These are phyloP conservation scores for Juncus inflexus DNA, from an alignment of 176 grass and related monocot species.

Conservation along the genomic window DNA sequence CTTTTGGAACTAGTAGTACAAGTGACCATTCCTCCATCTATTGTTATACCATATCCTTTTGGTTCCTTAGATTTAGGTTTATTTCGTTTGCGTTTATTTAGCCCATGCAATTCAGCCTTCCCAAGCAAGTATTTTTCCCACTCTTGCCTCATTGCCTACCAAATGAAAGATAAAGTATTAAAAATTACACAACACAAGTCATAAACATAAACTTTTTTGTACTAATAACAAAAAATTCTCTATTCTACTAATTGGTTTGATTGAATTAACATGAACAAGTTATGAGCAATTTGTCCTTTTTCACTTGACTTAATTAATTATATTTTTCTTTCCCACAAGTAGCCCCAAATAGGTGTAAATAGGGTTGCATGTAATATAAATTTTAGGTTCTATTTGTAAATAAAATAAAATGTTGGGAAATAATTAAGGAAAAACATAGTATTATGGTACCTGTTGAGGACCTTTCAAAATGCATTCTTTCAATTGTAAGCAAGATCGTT, in stretches of 20 bases:
- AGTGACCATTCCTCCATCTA: slow-evolving; percentile 55
- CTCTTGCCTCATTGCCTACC: slow-evolving; percentile 74
- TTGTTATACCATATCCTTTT: slow-evolving; percentile 76
- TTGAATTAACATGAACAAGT: too few species aligned
- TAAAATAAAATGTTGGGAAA: background rate
- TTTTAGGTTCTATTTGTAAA: background rate
- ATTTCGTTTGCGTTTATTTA: slow-evolving; percentile 57
- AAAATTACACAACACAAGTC: background rate
- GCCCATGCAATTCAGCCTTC: slow-evolving; percentile 65
- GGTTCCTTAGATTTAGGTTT: slow-evolving; percentile 66
- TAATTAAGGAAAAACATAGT: slow-evolving; percentile 14
- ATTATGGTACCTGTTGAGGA: slow-evolving; percentile 46
- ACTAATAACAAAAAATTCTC: too few species aligned
- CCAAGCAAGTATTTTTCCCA: slow-evolving; percentile 96
- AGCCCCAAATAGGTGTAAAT: too few species aligned
- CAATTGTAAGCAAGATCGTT: slow-evolving; percentile 79
- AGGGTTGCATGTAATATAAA: too few species aligned
- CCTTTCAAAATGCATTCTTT: slow-evolving; percentile 76
- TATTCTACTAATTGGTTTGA: too few species aligned
- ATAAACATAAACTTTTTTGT: too few species aligned
- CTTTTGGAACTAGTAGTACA: slow-evolving; percentile 24
- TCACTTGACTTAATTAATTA: too few species aligned
- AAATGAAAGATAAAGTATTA: slow-evolving; percentile 24
- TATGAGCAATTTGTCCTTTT: too few species aligned
- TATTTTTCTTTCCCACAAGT: too few species aligned